phyloP scores from a whole-genome alignment of 2,329 filamentous ascomycete genomes.

The Zasmidium angulare region DNA sequence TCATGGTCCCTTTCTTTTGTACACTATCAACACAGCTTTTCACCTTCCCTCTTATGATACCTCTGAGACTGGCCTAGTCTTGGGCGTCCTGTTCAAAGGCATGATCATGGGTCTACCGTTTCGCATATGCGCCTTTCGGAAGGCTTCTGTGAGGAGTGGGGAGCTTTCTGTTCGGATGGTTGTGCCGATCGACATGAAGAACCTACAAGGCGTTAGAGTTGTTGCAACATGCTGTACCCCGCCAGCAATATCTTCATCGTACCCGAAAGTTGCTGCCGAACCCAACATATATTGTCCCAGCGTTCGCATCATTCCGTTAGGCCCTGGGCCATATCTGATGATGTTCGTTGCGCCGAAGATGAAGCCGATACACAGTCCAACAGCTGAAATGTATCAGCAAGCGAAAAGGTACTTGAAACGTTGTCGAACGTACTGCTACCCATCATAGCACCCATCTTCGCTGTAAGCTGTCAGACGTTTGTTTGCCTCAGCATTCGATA shows the following conservation, averaged over 20 bases:
- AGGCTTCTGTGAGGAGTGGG: slow-evolving; percentile 71
- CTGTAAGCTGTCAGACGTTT: slow-evolving; percentile 47
- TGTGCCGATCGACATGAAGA: slow-evolving; percentile 99
- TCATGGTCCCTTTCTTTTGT: slow-evolving; percentile 30
- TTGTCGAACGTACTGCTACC: slow-evolving; percentile 73
- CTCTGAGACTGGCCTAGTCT: slow-evolving; percentile 10
- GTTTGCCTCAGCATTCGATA: neutral
- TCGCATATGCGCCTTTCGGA: slow-evolving; percentile 63
- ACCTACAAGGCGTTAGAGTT: slow-evolving; percentile 46
- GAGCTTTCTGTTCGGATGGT: slow-evolving; percentile 91
- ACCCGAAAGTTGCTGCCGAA: slow-evolving; percentile 96
- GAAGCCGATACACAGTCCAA: slow-evolving; percentile 95
- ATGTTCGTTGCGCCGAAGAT: slow-evolving; percentile 93
- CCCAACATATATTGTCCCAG: slow-evolving; percentile 96
- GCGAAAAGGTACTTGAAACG: neutral
- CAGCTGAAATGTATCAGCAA: slow-evolving; percentile 58
- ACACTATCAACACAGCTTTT: slow-evolving; percentile 13
- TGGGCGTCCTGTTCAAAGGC: slow-evolving; percentile 42
- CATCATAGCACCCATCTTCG: slow-evolving; percentile 99
- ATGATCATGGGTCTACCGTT: slow-evolving; percentile 69
- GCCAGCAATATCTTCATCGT: slow-evolving; percentile 37
- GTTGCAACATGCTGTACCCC: no score
- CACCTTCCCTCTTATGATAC: slow-evolving; percentile 15
- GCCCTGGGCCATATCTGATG: slow-evolving; percentile 88
- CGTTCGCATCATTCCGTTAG: slow-evolving; percentile 90